A percentile compares a stretch with the other conserved stretches of the same genome.
Evolutionary conservation across 2,329 filamentous ascomycete species (phyloP).

Genomic region (Diaporthe humulicola): DNA sequence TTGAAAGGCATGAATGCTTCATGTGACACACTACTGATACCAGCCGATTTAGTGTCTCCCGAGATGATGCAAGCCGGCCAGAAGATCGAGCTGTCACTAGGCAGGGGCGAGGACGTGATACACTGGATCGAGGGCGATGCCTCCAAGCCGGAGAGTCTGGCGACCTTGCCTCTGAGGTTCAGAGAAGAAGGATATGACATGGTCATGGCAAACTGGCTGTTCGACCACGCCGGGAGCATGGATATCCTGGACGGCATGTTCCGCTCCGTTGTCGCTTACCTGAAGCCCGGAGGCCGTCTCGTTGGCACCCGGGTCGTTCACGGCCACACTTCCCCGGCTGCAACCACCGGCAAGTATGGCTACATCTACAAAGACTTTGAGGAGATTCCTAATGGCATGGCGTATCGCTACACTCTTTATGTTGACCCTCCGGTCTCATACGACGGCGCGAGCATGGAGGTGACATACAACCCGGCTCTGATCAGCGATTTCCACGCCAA

Average conservation of each 20-base stretch:
- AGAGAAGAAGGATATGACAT: conserved; percentile 42
- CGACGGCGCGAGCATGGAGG: conserved; percentile 36
- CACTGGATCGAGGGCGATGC: conserved; percentile 41
- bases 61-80: conserved; percentile 46
- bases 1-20: background rate
- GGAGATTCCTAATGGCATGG: conserved; percentile 33
- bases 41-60: conserved; percentile 38
- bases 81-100: conserved; percentile 34
- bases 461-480: conserved; percentile 35
- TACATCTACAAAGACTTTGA: conserved; percentile 34
- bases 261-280: conserved; percentile 37
- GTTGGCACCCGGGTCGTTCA: conserved; percentile 40
- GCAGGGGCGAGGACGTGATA: conserved; percentile 33
- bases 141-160: conserved; percentile 38
- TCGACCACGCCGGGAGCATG: conserved; percentile 39
- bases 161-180: conserved; percentile 36
- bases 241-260: conserved; percentile 42
- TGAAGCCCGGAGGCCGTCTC: conserved; percentile 43
- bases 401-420: conserved; percentile 32
- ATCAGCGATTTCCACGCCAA: conserved; percentile 26
- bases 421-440: conserved; percentile 28
- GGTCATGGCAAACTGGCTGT: conserved; percentile 43
- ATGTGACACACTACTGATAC: background rate
- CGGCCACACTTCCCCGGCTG: conserved; percentile 21
- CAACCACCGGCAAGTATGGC: conserved; percentile 30